phyloP scores from a whole-genome alignment of 441 rosid genomes.

The Bruguiera hainesii region DNA sequence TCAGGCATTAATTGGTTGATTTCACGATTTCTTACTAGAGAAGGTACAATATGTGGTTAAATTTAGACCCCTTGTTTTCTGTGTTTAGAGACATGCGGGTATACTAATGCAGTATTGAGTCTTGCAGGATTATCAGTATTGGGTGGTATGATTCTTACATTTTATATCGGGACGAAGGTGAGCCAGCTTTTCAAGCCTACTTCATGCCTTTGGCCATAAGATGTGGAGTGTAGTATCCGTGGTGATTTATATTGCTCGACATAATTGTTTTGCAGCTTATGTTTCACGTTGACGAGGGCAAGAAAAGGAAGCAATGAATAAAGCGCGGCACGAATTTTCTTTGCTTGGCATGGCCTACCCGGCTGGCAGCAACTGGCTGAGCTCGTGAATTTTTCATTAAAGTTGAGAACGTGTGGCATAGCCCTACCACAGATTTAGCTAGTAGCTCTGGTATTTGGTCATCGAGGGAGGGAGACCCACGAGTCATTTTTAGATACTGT shows the following conservation, averaged over 20 bases:
- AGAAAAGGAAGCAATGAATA: conserved; percentile 1
- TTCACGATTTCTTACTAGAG: conserved; percentile 54
- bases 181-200: not conserved
- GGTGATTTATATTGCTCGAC: not conserved
- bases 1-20: conserved; percentile 73
- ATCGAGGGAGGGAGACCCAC: too few relatives aligned
- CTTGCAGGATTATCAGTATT: conserved; percentile 59
- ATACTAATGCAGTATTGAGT: conserved; percentile 1
- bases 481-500: too few relatives aligned
- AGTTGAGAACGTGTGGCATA: too few relatives aligned
- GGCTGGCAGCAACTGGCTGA: too few relatives aligned
- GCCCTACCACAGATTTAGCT: too few relatives aligned
- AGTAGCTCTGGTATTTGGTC: too few relatives aligned
- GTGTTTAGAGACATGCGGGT: not conserved
- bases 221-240: not conserved
- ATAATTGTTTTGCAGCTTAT: conserved; percentile 53
- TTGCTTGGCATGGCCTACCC: too few relatives aligned
- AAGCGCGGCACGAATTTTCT: not conserved
- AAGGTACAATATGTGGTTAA: conserved; percentile 42
- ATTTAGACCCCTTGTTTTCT: too few relatives aligned
- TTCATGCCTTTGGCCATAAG: too few relatives aligned
- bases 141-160: conserved; percentile 54
- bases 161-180: conserved; percentile 87
- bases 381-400: too few relatives aligned
- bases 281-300: conserved; percentile 56